Percentiles rank a stretch among this genome's conserved stretches.
phyloP scores from a whole-genome alignment of 2,329 filamentous ascomycete genomes.

The Harringtonia lauricola region DNA sequence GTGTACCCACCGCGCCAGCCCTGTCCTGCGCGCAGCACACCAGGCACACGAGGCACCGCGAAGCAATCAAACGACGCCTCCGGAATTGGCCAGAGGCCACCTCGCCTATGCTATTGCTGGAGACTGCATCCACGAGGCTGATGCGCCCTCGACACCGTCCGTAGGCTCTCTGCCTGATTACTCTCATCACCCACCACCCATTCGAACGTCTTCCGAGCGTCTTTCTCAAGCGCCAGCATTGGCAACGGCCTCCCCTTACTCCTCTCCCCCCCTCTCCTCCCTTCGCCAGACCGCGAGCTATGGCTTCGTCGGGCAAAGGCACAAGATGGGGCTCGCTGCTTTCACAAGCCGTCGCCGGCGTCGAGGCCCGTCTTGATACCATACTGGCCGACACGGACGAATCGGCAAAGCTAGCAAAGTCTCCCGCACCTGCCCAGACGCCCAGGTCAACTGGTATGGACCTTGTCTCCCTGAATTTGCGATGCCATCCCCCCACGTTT shows the following conservation, averaged over 20 bases:
- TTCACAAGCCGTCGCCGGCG: conserved; percentile 81
- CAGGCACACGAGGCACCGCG: too few relatives aligned
- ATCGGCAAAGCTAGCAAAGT: conserved; percentile 13
- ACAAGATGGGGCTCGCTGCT: conserved; percentile 71
- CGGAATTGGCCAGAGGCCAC: neutral
- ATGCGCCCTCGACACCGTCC: neutral
- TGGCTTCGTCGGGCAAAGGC: conserved; percentile 40
- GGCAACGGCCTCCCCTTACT: too few relatives aligned
- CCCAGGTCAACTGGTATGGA: conserved; percentile 18
- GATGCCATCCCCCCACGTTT: conserved; percentile 9
- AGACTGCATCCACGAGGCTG: neutral
- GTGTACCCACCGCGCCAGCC: neutral
- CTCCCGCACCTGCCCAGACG: conserved; percentile 19
- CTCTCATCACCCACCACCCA: too few relatives aligned
- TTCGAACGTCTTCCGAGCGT: too few relatives aligned
- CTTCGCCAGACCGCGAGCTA: conserved; percentile 16
- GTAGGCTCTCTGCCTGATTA: too few relatives aligned
- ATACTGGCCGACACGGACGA: conserved; percentile 72
- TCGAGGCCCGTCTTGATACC: conserved; percentile 85
- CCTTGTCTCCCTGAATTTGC: neutral
- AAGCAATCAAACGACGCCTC: neutral
- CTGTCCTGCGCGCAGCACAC: too few relatives aligned
- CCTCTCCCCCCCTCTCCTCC: too few relatives aligned
- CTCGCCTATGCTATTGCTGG: neutral
- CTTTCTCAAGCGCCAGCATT: too few relatives aligned